Base-by-base conservation (phyloP, 2,329 filamentous ascomycete species). In the Sporothrix mexicana region DNA sequence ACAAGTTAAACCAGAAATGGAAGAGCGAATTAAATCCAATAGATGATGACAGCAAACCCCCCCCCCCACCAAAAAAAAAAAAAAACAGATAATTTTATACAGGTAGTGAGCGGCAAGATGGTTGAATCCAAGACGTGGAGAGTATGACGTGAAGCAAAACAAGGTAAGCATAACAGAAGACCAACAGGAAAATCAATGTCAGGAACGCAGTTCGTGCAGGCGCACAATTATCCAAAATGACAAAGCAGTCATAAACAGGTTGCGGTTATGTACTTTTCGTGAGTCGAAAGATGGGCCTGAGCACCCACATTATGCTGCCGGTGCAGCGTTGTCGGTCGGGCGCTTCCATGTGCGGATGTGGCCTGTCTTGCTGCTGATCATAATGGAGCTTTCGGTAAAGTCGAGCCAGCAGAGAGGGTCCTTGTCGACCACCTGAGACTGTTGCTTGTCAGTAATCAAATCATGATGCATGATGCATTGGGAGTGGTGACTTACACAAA, bases 291-390 rank as follows among this genome's bases (percentile, higher is more conserved):
- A n/a, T 62, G 30, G 10, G 30, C 17, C 20, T 25, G 25, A 30
- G 12, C 17, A 66, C 17, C 5, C 20, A 23, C 7, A 7, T 36
- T 25, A 70, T 36, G 64, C n/a, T 0, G 77, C 73, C 49, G 79
- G 77, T 1, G 78, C 78, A 53, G 79, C 79, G 45, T 79, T 78
- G 75, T 84, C 83, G 4, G 81, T 81, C 12, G 83, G 83, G 20
- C 83, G 79, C 57, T 74, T 82, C 83, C 83, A 85, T 8, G 82
- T 83, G 73, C 83, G 80, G 66, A 84, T 80, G 47, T 81, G 85
- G 97, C 95, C 95, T 83, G 91, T 93, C 79, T 94, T 92, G 83
- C 94, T 98, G 76, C 93, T 94, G 49, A 94, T 98, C 79, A 98
- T 91, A 76, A 99, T 97, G 75, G 92, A 92, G 78, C 97, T 91